Evolutionary conservation across 768 basidiomycete species (phyloP).

Genomic region (Dentipellis sp.): DNA sequence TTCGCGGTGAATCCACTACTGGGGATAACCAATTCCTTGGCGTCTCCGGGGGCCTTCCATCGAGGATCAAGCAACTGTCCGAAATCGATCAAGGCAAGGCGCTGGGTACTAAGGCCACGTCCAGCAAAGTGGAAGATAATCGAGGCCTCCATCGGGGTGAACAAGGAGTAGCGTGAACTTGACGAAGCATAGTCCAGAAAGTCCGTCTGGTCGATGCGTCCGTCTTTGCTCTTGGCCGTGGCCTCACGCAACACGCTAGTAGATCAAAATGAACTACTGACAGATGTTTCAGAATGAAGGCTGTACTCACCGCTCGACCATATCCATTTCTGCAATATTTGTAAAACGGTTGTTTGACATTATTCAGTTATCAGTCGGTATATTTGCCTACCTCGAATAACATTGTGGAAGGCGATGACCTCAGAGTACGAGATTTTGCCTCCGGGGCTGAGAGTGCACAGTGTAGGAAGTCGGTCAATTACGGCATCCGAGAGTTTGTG

Average conservation of each 20-base stretch:
- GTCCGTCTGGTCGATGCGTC: conserved; percentile 92
- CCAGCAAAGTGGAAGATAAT: conserved; percentile 98
- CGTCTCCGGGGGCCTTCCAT: conserved; percentile 66
- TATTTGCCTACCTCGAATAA: conserved; percentile 62
- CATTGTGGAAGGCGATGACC: conserved; percentile 95
- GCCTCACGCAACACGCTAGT: conserved; percentile 81
- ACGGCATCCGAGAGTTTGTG: conserved; percentile 96
- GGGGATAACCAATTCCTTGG: conserved; percentile 26
- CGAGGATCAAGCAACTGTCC: conserved; percentile 86
- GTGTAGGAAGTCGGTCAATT: conserved; percentile 84
- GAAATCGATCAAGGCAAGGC: conserved; percentile 85
- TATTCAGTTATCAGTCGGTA: not conserved
- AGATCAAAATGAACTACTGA: not conserved
- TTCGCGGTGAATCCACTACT: conserved; percentile 17
- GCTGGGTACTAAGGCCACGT: conserved; percentile 57
- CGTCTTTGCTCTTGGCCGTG: conserved; percentile 84
- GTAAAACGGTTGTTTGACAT: conserved; percentile 1
- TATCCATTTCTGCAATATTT: conserved; percentile 73
- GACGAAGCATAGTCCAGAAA: conserved; percentile 85
- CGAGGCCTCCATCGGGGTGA: conserved; percentile 96
- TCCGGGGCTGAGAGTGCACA: conserved; percentile 84
- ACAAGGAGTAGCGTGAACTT: conserved; percentile 86
- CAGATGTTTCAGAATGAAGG: not conserved
- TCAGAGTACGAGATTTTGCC: conserved; percentile 94
- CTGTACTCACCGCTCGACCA: conserved; percentile 69